phyloP scores from a whole-genome alignment of 768 basidiomycete genomes.

The Mycena crocata region DNA sequence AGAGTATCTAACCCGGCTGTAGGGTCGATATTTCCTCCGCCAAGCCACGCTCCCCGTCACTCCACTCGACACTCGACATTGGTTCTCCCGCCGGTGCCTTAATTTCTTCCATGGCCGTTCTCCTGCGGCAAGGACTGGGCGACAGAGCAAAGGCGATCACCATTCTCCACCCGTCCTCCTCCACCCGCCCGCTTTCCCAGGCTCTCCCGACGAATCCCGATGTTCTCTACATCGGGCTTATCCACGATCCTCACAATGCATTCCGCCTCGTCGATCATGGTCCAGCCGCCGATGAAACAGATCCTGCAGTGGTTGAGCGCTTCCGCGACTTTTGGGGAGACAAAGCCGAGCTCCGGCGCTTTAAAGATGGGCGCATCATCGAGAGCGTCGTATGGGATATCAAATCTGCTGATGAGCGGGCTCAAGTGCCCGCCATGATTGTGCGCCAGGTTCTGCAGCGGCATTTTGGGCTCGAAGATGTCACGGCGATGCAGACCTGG shows the following conservation, averaged over 20 bases:
- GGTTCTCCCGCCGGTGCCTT: slow-evolving; percentile 71
- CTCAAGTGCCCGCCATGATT: slow-evolving; percentile 80
- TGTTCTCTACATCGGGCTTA: slow-evolving; percentile 76
- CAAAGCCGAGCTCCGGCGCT: slow-evolving; percentile 92
- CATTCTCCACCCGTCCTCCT: slow-evolving; percentile 65
- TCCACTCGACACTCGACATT: slow-evolving; percentile 63
- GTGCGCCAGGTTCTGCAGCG: slow-evolving; percentile 77
- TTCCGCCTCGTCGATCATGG: slow-evolving; percentile 94
- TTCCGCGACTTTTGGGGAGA: slow-evolving; percentile 93
- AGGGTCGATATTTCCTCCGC: slow-evolving; percentile 67
- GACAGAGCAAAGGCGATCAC: slow-evolving; percentile 75
- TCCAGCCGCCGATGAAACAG: slow-evolving; percentile 76
- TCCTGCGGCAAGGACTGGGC: slow-evolving; percentile 76
- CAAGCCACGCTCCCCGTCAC: slow-evolving; percentile 55
- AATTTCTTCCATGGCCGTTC: slow-evolving; percentile 60
- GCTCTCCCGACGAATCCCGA: slow-evolving; percentile 63
- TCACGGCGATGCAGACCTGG: slow-evolving; percentile 63
- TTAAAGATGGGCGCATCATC: slow-evolving; percentile 93
- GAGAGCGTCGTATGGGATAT: slow-evolving; percentile 99
- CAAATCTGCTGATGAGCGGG: slow-evolving; percentile 80
- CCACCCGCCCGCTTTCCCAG: slow-evolving; percentile 61
- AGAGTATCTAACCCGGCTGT: background rate
- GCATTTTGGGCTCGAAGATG: slow-evolving; percentile 76
- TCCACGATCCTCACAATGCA: slow-evolving; percentile 78
- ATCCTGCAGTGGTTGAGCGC: slow-evolving; percentile 58